Evolutionary conservation across 2,329 filamentous ascomycete genomes (phyloP), one percentile per base, ranked within the genome.

Genomic region (Periconia sp.): DNA sequence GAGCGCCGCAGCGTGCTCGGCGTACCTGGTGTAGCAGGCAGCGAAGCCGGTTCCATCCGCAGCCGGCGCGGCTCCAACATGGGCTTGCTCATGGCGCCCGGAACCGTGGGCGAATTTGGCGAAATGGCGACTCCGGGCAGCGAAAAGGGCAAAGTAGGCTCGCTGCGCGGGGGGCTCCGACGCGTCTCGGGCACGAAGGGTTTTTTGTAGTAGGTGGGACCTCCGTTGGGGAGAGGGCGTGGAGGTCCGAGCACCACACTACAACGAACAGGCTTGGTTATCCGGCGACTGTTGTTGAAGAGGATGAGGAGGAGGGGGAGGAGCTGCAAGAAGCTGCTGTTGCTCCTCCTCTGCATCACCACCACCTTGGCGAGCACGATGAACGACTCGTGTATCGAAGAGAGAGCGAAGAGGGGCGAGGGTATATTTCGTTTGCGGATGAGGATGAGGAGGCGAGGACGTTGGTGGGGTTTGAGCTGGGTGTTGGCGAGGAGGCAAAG

Each of bases 1-100:
- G 89, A 92, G 66, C 86, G 72, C 7, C 57, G 70, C 17, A 73
- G 69, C 56, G 62, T 57, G 1, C 62, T 75, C 0, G 71, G 71
- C 37, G 59, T 75, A 20, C 71, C 71, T 8, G 64, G 60, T 20
- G 67, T 62, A n/a, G 68, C 63, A n/a, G 68, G 74, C n/a, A 79
- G 77, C 54, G 77, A 79, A 48, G 71, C 68, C 0, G 70, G 70
- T 9, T 77, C 77, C 33, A 37, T 37, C 6, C 69, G 76, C 15
- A 77, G 76, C 49, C 62, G 77, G 27, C 70, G 77, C 42, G 77
- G 73, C 5, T 77, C 74, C 47, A 74, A 71, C 17, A 77, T 77
- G 41, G 76, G 72, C 11, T 66, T 74, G 2, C 52, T 72, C 3
- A 66, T 70, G 62, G 33, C 15, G 3, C 33, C 33, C 33, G 33